Base-by-base conservation (phyloP, 306 rosid species). In the Cicer pinnatifidum region DNA sequence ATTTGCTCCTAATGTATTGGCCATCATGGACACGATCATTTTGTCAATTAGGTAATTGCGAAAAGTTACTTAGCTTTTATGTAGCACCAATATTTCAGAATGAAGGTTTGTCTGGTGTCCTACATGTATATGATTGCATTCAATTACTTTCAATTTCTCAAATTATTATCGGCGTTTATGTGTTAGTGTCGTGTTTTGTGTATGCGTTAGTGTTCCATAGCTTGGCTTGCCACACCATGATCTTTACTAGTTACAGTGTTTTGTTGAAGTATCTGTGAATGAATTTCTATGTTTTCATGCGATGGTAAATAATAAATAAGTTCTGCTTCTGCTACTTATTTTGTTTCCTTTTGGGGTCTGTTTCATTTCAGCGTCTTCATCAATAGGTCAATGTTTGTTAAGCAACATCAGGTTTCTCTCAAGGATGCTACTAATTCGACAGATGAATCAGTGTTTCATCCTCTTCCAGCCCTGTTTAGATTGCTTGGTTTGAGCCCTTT, bases 401-500 rank as follows among this genome's bases (percentile, higher is more conserved):
- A 89, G 80, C 92, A 85, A 66, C 88, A 85, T 35, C 85, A 84
- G 75, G 88, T 86, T 70, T 85, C 94, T 43, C 88, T 91, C 16
- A 93, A 89, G 85, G 89, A 82, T 65, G 89, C 97, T 16, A 75
- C 83, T 44, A 86, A 75, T 81, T 82, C 91, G 4, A 33, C 88
- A 0, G 94, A 89, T 40, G 98, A 89, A 71, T 86, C 97, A 3
- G 83, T 93, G 64, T 81, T 89, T 80, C 98, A 88, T 84, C 97
- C 97, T 48, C 91, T 93, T 60, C 94, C 97, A 37, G 84, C 78
- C 35, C 84, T 91, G 91, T 89, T 93, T 76, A 84, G 81, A 84
- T 85, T 93, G 83, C 91, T 93, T 11, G 92, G 98, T 57, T 62
- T 88, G 73, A 83, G 75, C 74, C 86, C 98, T 82, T 88, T 84